Conservation (phyloP, 371 early-diverging fungal genomes). For the Mucor plumbeus region DNA sequence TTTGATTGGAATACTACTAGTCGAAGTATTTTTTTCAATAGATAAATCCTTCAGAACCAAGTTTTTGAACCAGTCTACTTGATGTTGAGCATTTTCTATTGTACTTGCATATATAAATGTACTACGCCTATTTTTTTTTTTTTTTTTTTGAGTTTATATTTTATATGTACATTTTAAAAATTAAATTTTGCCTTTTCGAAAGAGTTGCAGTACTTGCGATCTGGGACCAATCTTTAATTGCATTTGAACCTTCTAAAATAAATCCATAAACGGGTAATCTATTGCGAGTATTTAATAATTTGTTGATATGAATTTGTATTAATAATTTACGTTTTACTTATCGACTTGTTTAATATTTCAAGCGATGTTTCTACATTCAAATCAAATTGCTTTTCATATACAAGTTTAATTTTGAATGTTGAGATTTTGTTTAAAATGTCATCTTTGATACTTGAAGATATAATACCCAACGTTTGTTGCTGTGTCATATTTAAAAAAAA, state of each 20-base stretch:
- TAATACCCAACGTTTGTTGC: slow-evolving; percentile 18
- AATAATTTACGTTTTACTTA: slow-evolving; percentile 9
- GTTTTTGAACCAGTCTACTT: slow-evolving; percentile 20
- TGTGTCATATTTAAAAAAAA: not conserved
- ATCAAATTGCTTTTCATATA: not conserved
- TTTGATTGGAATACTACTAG: not conserved
- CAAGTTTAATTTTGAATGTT: not conserved
- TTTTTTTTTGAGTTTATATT: not conserved
- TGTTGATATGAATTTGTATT: not conserved
- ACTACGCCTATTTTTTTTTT: not conserved
- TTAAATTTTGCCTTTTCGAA: slow-evolving; percentile 13
- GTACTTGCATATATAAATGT: slow-evolving; percentile 1
- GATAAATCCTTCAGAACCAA: not conserved
- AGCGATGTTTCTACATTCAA: slow-evolving; percentile 1
- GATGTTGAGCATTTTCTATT: slow-evolving; percentile 12
- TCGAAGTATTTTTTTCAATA: not conserved
- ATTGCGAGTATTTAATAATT: not conserved
- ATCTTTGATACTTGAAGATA: not conserved
- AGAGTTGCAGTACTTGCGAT: slow-evolving; percentile 16
- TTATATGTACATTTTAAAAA: not conserved
- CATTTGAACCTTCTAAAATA: slow-evolving; percentile 39
- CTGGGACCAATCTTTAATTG: slow-evolving; percentile 28
- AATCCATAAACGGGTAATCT: slow-evolving; percentile 36
- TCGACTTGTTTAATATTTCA: not conserved
- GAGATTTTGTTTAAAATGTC: not conserved